Base-by-base conservation (phyloP, 1,284 basidiomycete species). In the Ganoderma lingzhi region DNA sequence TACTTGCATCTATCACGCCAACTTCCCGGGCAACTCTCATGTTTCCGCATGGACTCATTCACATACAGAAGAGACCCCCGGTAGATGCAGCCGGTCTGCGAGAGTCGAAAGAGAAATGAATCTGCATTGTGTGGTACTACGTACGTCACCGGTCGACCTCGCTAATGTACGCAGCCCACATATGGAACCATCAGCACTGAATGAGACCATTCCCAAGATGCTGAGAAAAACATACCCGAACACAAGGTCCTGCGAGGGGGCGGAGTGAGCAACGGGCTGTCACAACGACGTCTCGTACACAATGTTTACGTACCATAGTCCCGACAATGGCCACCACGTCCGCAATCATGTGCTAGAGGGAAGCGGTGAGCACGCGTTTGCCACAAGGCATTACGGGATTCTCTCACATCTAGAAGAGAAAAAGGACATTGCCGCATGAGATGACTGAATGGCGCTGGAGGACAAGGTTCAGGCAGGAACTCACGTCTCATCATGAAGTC, bases 401-500 rank as follows among this genome's bases (percentile, higher is more conserved):
- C n/a, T 72, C 88, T 85, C 78, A 90, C 89, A 83, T 90, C 90
- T 91, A 75, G 66, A 77, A 76, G 76, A 76, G 76, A 62, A 69
- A 53, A n/a, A 65, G 28, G 58, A 48, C 23, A 69, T 70, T 71
- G 51, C 63, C 44, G 66, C n/a, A 64, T 69, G 41, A 68, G 62
- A 48, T 69, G 66, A 37, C 44, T 62, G 35, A 71, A 55, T 61
- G 28, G 51, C 67, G 61, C 23, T 53, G 42, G 61, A 65, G 44
- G 41, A 41, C 59, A 28, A 41, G 59, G 37, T 41, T 61, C 37
- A 17, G 12, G 41, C 59, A 63, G 19, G 65, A 61, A 85, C 90
- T 75, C 80, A 93, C 90, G 88, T 90, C 93, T 91, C 91, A 94
- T 95, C 93, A 98, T 97, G 79, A 98, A 97, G 82, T 98, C 96